A percentile compares a stretch with the other conserved stretches of the same genome.
phyloP scores from a whole-genome alignment of 352 stramenopile genomes.

The Phytopythium litorale region DNA sequence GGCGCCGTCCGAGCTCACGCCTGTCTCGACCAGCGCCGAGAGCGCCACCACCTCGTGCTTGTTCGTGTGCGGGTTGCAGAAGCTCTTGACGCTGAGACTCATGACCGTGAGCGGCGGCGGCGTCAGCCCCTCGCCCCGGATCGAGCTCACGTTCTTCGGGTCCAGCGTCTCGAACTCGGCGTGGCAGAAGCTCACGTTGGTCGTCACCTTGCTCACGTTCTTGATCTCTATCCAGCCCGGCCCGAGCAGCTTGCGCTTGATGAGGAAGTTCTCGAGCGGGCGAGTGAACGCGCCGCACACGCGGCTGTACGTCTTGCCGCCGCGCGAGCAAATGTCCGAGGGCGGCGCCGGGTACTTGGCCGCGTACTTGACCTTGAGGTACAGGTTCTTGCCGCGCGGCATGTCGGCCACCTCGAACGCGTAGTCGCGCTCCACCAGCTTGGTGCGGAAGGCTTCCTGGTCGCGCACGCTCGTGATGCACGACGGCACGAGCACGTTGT shows the following conservation, averaged over 20 bases:
- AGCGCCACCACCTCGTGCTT: constrained; percentile 95
- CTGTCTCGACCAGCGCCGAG: constrained; percentile 72
- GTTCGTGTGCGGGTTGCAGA: constrained; percentile 95
- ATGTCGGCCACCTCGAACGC: constrained; percentile 96
- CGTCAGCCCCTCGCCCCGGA: constrained; percentile 60
- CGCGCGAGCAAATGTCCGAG: constrained; percentile 77
- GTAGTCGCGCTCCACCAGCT: constrained; percentile 96
- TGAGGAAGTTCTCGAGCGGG: constrained; percentile 96
- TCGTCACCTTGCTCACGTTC: constrained; percentile 66
- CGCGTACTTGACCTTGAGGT: constrained; percentile 98
- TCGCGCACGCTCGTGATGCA: constrained; percentile 73
- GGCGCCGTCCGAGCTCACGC: constrained; percentile 65
- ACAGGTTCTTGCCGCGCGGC: constrained; percentile 93
- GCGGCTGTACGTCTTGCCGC: constrained; percentile 90
- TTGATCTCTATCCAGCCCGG: constrained; percentile 97
- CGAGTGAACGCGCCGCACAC: constrained; percentile 95
- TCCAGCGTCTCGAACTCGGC: constrained; percentile 92
- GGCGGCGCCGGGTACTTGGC: constrained; percentile 88
- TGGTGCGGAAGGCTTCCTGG: constrained; percentile 90
- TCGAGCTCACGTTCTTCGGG: constrained; percentile 87
- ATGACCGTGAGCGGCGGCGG: constrained; percentile 94
- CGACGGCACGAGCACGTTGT: constrained; percentile 86
- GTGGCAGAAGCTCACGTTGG: constrained; percentile 91
- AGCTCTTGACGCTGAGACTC: constrained; percentile 96
- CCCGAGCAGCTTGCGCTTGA: constrained; percentile 97